Base-by-base conservation (phyloP, 2,329 filamentous ascomycete genomes). In the Claviceps sp. region DNA sequence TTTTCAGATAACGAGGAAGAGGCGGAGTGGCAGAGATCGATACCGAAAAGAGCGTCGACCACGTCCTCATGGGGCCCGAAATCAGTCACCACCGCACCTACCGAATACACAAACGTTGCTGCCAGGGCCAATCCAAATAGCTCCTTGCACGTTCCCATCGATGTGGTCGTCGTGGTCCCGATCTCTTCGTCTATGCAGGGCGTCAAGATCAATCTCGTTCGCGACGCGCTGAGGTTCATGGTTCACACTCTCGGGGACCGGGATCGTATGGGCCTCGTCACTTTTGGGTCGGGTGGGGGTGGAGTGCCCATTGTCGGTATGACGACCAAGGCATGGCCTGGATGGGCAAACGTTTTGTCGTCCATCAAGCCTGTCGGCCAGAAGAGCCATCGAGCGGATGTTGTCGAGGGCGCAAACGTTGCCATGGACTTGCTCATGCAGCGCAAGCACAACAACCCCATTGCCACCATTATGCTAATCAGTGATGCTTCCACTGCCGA, bases 341-440 rank as follows among this genome's bases (percentile, higher is more conserved):
- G 93, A 53, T 98, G 93, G 93, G 75, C 81, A 56, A 90, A 87
- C 62, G 81, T 95, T 13, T 73, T 98, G 47, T 79, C 83, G 41
- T 90, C 89, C 0, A 94, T 98, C 61, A 85, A 89, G 57, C 91
- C 93, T 0, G 88, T 96, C 9, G 91, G 90, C 38, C 91, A 96
- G 68, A 98, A 97, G 78, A 97, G 89, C 65, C 82, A 95, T 62
- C 85, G 93, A 13, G 91, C 91, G 1, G 93, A 98, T 70, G 90
- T 97, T 14, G 91, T 98, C 2, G 93, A 98, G 65, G 93, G 93
- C 30, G 93, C 91, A 37, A 98, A 97, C 61, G 89, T 96, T 49
- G 93, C 93, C 47, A 97, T 98, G 93, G 93, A 98, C 66, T 72
- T 98, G 52, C 77, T 98, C 53, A 98, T 98, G 93, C 90, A 96